A percentile compares a stretch with the other conserved stretches of the same genome.
phyloP scores from a whole-genome alignment of 768 basidiomycete genomes.

The Lactifluus echinatus region DNA sequence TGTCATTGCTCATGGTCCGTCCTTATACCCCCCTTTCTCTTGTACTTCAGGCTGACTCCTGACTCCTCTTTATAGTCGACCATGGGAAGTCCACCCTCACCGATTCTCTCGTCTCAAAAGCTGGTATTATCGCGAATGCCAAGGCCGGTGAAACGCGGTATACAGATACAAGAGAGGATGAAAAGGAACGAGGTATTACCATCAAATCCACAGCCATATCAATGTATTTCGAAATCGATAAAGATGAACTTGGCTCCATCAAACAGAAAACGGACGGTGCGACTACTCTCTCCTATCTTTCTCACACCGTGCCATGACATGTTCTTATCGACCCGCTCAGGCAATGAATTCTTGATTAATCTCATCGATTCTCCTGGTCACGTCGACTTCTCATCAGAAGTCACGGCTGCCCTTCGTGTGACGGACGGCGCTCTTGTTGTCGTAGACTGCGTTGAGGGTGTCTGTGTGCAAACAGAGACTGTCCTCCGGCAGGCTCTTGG shows the following conservation, averaged over 20 bases:
- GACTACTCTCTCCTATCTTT: constrained; percentile 22
- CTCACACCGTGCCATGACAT: constrained; percentile 10
- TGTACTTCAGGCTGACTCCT: constrained; percentile 14
- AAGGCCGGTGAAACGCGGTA: constrained; percentile 97
- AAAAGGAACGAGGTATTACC: constrained; percentile 99
- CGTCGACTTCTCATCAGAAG: constrained; percentile 99
- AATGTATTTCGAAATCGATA: constrained; percentile 95
- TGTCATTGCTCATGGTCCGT: constrained; percentile 84
- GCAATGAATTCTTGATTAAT: constrained; percentile 98
- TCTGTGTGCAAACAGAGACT: constrained; percentile 99
- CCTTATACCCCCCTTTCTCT: constrained; percentile 19
- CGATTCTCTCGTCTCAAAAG: constrained; percentile 97
- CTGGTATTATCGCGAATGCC: constrained; percentile 92
- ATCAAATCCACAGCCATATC: constrained; percentile 99
- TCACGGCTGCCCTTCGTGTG: constrained; percentile 98
- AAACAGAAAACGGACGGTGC: constrained; percentile 91
- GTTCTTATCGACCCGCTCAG: constrained; percentile 29
- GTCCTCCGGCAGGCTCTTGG: constrained; percentile 94
- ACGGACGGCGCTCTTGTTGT: constrained; percentile 99
- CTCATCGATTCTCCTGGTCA: constrained; percentile 99
- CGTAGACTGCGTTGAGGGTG: constrained; percentile 99
- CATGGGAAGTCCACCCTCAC: constrained; percentile 99
- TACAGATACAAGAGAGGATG: constrained; percentile 94
- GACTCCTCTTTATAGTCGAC: constrained; percentile 56
- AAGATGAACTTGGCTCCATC: constrained; percentile 79